phyloP scores from a whole-genome alignment of 2,329 filamentous ascomycete genomes.

The Ophiognomonia clavigignenti-juglandacearum region DNA sequence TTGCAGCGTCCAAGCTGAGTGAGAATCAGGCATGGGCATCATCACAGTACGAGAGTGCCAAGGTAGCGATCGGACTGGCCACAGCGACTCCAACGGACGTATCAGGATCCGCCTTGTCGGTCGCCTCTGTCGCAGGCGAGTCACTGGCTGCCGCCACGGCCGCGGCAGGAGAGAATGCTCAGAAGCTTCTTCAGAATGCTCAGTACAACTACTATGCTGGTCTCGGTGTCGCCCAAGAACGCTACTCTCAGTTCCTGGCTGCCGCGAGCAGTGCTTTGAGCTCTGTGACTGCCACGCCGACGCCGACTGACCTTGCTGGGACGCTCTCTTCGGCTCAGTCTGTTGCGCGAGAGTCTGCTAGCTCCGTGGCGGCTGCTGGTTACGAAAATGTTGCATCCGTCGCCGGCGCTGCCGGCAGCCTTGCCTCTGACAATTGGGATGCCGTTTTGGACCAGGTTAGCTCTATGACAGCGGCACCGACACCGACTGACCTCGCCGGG shows the following conservation, averaged over 20 bases:
- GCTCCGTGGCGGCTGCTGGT: slow-evolving; percentile 33
- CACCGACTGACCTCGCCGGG: slow-evolving; percentile 48
- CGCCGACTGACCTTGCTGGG: slow-evolving; percentile 47
- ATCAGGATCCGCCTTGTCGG: slow-evolving; percentile 10
- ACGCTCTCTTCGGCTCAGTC: slow-evolving; percentile 42
- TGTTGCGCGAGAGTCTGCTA: slow-evolving; percentile 39
- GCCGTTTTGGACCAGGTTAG: no score
- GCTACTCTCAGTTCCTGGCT: slow-evolving; percentile 70
- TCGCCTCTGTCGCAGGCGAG: slow-evolving; percentile 14
- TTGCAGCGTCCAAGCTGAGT: slow-evolving; percentile 65
- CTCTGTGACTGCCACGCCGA: slow-evolving; percentile 54
- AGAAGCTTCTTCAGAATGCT: slow-evolving; percentile 57
- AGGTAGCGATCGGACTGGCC: slow-evolving; percentile 58
- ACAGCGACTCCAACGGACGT: slow-evolving; percentile 49
- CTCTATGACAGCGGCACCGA: slow-evolving; percentile 53
- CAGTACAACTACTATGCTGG: slow-evolving; percentile 70
- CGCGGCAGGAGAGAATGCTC: slow-evolving; percentile 38
- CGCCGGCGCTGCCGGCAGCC: no score
- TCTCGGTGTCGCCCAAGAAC: slow-evolving; percentile 71
- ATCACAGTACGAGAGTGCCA: slow-evolving; percentile 65
- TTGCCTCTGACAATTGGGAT: no score
- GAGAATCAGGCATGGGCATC: slow-evolving; percentile 69
- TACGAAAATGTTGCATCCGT: slow-evolving; percentile 30
- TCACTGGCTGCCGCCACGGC: slow-evolving; percentile 13
- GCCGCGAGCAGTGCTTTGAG: slow-evolving; percentile 68